These are phyloP conservation scores for Pilaira anomala DNA, from an alignment of 192 early-diverging fungal species.

Conservation along the genomic window DNA sequence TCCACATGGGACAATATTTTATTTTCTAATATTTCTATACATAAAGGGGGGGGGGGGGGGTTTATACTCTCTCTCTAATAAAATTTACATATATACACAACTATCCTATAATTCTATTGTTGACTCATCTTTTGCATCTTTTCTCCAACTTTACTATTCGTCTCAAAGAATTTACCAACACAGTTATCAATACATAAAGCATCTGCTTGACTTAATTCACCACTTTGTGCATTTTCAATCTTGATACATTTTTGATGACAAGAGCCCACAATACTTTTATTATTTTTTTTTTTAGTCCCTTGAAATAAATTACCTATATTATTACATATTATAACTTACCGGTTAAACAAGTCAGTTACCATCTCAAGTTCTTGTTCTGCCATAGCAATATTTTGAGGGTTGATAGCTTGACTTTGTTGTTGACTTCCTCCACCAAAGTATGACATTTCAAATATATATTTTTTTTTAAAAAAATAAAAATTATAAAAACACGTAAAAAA, in stretches of 20 bases:
- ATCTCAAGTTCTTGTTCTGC: slow-evolving; percentile 79
- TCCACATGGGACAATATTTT: no score
- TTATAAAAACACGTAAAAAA: not conserved
- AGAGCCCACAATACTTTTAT: slow-evolving; percentile 58
- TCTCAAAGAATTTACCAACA: slow-evolving; percentile 83
- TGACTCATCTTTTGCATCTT: slow-evolving; percentile 55
- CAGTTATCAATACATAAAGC: slow-evolving; percentile 83
- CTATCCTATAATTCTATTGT: no score
- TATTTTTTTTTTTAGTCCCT: no score
- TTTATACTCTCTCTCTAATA: no score
- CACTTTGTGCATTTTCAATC: slow-evolving; percentile 61
- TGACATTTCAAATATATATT: slow-evolving; percentile 15
- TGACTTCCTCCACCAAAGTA: slow-evolving; percentile 26
- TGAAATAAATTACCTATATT: not conserved
- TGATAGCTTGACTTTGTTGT: slow-evolving; percentile 33
- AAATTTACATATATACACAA: no score
- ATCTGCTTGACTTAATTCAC: slow-evolving; percentile 80
- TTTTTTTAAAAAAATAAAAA: not conserved
- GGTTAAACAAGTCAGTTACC: slow-evolving; percentile 72
- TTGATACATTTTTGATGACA: slow-evolving; percentile 84
- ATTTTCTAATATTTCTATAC: not conserved
- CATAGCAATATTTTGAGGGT: slow-evolving; percentile 56
- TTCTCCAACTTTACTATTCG: slow-evolving; percentile 70
- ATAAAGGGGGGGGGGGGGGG: no score
- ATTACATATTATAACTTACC: slow-evolving; percentile 34